These are phyloP conservation scores for Corymbia citriodora DNA, from an alignment of 441 rosid species.

Conservation along the genomic window DNA sequence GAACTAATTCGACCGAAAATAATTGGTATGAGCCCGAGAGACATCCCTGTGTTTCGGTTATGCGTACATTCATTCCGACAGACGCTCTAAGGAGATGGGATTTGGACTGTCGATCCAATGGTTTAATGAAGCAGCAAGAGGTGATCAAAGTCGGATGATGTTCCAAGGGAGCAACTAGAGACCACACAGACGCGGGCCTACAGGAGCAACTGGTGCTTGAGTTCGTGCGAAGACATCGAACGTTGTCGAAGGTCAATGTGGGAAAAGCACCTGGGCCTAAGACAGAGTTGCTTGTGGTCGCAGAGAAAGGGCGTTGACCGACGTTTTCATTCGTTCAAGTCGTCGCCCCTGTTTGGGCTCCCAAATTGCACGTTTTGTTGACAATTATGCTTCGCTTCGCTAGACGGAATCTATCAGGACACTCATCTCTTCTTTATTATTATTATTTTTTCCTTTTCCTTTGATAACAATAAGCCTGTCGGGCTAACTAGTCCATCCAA, in stretches of 20 bases:
- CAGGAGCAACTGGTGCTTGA: neutral
- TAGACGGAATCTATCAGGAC: too few species aligned
- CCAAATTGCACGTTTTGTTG: neutral
- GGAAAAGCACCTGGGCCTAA: neutral
- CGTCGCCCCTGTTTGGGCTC: accelerated
- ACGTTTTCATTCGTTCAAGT: neutral
- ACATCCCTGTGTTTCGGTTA: neutral
- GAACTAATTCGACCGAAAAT: neutral
- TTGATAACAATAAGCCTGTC: neutral
- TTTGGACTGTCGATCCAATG: neutral
- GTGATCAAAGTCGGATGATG: neutral
- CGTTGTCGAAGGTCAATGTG: accelerated
- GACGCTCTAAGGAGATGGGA: neutral
- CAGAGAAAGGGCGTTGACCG: neutral
- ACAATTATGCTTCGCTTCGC: neutral
- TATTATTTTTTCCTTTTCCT: neutral
- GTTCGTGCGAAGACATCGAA: neutral
- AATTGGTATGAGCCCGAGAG: neutral
- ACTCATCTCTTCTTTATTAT: neutral
- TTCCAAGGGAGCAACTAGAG: neutral
- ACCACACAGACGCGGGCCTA: neutral
- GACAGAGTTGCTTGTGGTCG: accelerated
- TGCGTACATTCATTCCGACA: neutral
- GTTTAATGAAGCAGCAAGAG: neutral
- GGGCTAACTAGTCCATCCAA: neutral